phyloP scores from a whole-genome alignment of 2,329 filamentous ascomycete genomes.

The Canariomyces notabilis region DNA sequence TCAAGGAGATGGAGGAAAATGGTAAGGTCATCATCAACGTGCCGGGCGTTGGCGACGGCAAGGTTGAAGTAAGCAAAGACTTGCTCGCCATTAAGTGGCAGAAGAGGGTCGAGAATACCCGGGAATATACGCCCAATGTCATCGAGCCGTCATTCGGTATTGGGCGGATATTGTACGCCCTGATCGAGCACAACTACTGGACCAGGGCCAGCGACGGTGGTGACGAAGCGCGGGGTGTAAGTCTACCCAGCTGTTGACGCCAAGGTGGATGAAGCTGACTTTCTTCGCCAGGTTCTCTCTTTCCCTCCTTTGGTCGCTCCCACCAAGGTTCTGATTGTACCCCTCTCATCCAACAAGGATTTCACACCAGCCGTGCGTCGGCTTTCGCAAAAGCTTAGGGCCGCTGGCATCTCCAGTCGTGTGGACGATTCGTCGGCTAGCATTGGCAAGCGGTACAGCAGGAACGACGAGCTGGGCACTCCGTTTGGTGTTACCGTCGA shows the following conservation, averaged over 20 bases:
- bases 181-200: slow-evolving; percentile 97
- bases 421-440: slow-evolving; percentile 87
- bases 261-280: slow-evolving; percentile 33
- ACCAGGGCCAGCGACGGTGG: slow-evolving; percentile 64
- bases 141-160: slow-evolving; percentile 98
- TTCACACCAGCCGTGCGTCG: slow-evolving; percentile 74
- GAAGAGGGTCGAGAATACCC: slow-evolving; percentile 73
- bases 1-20: slow-evolving; percentile 64
- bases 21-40: slow-evolving; percentile 78
- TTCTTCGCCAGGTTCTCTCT: slow-evolving; percentile 45
- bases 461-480: slow-evolving; percentile 94
- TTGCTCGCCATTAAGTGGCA: slow-evolving; percentile 79
- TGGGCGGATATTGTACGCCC: slow-evolving; percentile 84
- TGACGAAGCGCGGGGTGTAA: slow-evolving; percentile 81
- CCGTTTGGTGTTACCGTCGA: slow-evolving; percentile 91
- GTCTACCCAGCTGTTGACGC: slow-evolving; percentile 33
- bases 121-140: slow-evolving; percentile 92
- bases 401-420: slow-evolving; percentile 72
- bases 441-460: slow-evolving; percentile 90
- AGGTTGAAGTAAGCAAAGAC: slow-evolving; percentile 74
- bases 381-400: slow-evolving; percentile 71
- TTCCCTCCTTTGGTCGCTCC: slow-evolving; percentile 69
- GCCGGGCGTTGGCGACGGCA: slow-evolving; percentile 59
- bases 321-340: slow-evolving; percentile 89
- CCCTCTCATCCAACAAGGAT: slow-evolving; percentile 72